A percentile compares a stretch with the other conserved stretches of the same genome.
These are phyloP conservation scores for Calonectria ilicicola DNA, from an alignment of 2,329 filamentous ascomycete genomes.

Conservation along the genomic window DNA sequence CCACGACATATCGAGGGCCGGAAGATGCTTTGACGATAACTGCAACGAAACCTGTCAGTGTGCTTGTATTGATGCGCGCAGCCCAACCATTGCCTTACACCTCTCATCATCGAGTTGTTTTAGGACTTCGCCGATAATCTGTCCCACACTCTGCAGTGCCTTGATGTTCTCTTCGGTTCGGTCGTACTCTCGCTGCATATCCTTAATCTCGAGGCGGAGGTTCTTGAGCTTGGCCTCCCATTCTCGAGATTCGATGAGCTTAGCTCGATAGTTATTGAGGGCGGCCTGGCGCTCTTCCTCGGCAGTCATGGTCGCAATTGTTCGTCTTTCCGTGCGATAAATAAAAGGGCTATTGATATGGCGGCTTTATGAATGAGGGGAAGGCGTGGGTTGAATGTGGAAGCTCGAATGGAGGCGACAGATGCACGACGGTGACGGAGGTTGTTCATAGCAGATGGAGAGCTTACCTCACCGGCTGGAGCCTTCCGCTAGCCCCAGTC, in stretches of 20 bases:
- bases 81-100: conserved; percentile 71
- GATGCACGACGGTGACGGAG: conserved; percentile 32
- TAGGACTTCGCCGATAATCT: conserved; percentile 98
- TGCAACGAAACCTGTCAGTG: conserved; percentile 53
- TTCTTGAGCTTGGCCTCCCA: conserved; percentile 99
- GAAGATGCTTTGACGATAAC: conserved; percentile 99
- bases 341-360: background rate
- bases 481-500: conserved; percentile 48
- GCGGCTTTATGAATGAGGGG: background rate
- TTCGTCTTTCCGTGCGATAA: conserved; percentile 1
- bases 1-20: conserved; percentile 96
- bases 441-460: conserved; percentile 41
- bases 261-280: conserved; percentile 81
- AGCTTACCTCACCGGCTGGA: conserved; percentile 58
- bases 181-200: conserved; percentile 93
- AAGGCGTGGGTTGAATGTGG: conserved; percentile 21
- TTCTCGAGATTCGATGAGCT: conserved; percentile 94
- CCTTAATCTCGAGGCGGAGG: conserved; percentile 95
- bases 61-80: conserved; percentile 18
- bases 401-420: conserved; percentile 31
- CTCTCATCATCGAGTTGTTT: conserved; percentile 99
- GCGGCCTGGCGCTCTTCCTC: conserved; percentile 75
- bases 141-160: conserved; percentile 96
- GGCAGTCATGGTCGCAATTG: conserved; percentile 57
- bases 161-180: conserved; percentile 99